Conservation (phyloP, 2,329 filamentous ascomycete genomes). For the Lachnum nothofagi region DNA sequence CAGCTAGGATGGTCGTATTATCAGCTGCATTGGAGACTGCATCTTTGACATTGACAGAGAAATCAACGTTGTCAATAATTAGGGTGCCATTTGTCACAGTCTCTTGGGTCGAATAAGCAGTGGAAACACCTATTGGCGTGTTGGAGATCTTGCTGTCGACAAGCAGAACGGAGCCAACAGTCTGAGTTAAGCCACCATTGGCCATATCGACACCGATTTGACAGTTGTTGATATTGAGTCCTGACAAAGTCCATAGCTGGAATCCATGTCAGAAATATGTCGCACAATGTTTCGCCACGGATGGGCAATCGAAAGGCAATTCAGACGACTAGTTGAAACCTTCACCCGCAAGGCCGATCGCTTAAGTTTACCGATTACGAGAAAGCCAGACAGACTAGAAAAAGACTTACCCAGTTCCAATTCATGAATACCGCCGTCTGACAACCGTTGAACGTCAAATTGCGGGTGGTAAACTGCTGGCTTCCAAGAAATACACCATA, state of each 20-base stretch:
- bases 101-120: conserved; percentile 61
- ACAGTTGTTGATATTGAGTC: conserved; percentile 67
- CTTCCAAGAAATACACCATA: conserved; percentile 76
- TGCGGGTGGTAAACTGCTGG: conserved; percentile 83
- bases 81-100: conserved; percentile 72
- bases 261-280: not conserved
- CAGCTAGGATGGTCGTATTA: conserved; percentile 57
- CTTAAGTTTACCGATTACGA: too few species aligned
- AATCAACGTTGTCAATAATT: conserved; percentile 85
- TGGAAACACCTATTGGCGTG: conserved; percentile 71
- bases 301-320: too few species aligned
- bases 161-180: conserved; percentile 79
- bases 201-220: conserved; percentile 76
- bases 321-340: not conserved
- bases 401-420: conserved; percentile 66
- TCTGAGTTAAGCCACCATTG: conserved; percentile 57
- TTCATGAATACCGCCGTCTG: conserved; percentile 82
- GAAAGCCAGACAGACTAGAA: too few species aligned
- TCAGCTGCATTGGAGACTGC: conserved; percentile 60
- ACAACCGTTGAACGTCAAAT: conserved; percentile 75
- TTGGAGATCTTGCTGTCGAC: conserved; percentile 75
- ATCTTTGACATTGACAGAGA: conserved; percentile 57
- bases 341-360: too few species aligned
- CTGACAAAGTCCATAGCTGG: conserved; percentile 69
- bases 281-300: too few species aligned